Base-by-base conservation (phyloP, 2,329 filamentous ascomycete genomes). In the Drechslerella coelobrocha region DNA sequence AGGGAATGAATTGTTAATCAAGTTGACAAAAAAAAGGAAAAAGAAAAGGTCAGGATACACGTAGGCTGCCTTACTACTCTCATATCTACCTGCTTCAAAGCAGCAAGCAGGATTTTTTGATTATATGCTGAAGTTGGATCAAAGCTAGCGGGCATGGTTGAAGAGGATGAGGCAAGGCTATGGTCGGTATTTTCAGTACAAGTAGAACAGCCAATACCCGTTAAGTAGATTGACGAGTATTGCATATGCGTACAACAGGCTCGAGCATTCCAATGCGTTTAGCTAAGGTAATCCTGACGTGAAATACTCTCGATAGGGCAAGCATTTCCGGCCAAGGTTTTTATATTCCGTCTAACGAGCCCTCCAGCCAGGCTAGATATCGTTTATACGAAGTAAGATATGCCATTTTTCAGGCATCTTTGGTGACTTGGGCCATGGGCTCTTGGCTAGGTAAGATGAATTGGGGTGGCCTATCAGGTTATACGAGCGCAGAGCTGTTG, bases 101-200 rank as follows among this genome's bases (percentile, higher is more conserved):
- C 43, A 14, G 23, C n/a, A 19, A 7, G 17, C 6, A 48, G 23
- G 43, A 48, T 19, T 26, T 52, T 60, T 29, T 51, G 56, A 12
- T 52, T 51, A 7, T 43, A 31, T n/a, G 31, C 26, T 1, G 56
- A 60, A 27, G 27, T 50, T 17, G 56, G 56, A 27, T 60, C 55
- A 29, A 39, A 59, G 34, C 2, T 10, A 5, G 39, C 37, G 2
- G 26, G 26, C 55, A 59, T 59, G 31, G 12, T 21, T 31, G n/a
- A n/a, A n/a, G n/a, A n/a, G n/a, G n/a, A n/a, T n/a, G n/a, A n/a
- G n/a, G n/a, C n/a, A n/a, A n/a, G n/a, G n/a, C n/a, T n/a, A n/a
- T n/a, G n/a, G n/a, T n/a, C n/a, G n/a, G n/a, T n/a, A n/a, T n/a
- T n/a, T n/a, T n/a, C n/a, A n/a, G n/a, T n/a, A n/a, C n/a, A n/a